Percentiles rank a stretch among this genome's conserved stretches.
Evolutionary conservation across 2,329 filamentous ascomycete species (phyloP).

Genomic region (Xylaria polymorpha): DNA sequence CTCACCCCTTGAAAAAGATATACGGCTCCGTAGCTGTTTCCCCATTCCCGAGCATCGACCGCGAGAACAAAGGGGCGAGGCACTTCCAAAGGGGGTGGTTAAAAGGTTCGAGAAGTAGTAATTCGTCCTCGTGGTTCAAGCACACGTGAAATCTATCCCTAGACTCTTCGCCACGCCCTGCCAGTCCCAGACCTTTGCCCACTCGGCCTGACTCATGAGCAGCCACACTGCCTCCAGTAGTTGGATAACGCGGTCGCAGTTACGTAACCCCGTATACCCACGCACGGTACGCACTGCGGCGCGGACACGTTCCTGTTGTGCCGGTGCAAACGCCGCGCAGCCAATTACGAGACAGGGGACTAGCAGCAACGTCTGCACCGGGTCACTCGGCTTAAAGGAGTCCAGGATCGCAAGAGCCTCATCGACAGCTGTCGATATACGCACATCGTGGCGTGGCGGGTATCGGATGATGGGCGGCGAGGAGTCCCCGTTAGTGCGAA

Average conservation of each 20-base stretch:
- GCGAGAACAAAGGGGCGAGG: not conserved
- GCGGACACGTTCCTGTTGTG: slow-evolving; percentile 65
- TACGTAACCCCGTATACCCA: slow-evolving; percentile 69
- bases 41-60: not conserved
- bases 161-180: slow-evolving; percentile 65
- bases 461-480: slow-evolving; percentile 60
- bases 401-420: slow-evolving; percentile 67
- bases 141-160: slow-evolving; percentile 67
- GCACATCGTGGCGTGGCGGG: slow-evolving; percentile 61
- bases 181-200: slow-evolving; percentile 73
- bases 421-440: slow-evolving; percentile 66
- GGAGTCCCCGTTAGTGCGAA: slow-evolving; percentile 51
- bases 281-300: slow-evolving; percentile 62
- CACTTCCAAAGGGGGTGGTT: not conserved
- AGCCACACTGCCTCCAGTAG: slow-evolving; percentile 70
- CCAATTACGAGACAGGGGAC: slow-evolving; percentile 71
- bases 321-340: slow-evolving; percentile 66
- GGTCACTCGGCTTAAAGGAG: slow-evolving; percentile 67
- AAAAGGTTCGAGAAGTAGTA: not conserved
- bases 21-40: not conserved
- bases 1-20: slow-evolving; percentile 5
- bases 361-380: slow-evolving; percentile 68
- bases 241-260: slow-evolving; percentile 64
- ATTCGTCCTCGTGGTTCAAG: slow-evolving; percentile 39
- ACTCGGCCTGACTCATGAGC: slow-evolving; percentile 68